These are phyloP conservation scores for Torulaspora delbrueckii DNA, from an alignment of 805 yeast genomes.

Conservation along the genomic window DNA sequence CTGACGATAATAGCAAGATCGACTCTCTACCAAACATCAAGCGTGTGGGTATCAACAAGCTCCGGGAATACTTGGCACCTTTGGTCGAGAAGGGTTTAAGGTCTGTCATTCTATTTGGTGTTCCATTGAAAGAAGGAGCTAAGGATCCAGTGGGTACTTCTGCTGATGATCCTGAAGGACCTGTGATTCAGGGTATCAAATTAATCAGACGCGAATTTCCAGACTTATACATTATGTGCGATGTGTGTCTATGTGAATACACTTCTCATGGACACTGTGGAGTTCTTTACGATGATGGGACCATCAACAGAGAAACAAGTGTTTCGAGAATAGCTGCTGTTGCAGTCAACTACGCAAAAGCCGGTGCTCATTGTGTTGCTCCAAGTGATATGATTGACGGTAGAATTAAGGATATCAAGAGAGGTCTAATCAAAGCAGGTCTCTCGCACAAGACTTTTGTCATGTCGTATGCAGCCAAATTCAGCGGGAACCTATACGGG, in stretches of 20 bases:
- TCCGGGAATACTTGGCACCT: constrained; percentile 63
- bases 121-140: constrained; percentile 65
- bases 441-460: constrained; percentile 84
- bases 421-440: constrained; percentile 72
- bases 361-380: constrained; percentile 94
- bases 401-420: constrained; percentile 79
- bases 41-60: constrained; percentile 76
- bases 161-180: constrained; percentile 96
- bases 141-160: constrained; percentile 82
- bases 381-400: constrained; percentile 99
- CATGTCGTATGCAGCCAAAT: constrained; percentile 93
- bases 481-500: constrained; percentile 85
- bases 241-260: constrained; percentile 94
- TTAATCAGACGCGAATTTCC: constrained; percentile 66
- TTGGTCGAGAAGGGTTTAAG: constrained; percentile 76
- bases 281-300: constrained; percentile 77
- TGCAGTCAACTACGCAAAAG: constrained; percentile 89
- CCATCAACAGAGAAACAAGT: constrained; percentile 67
- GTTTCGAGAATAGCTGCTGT: constrained; percentile 87
- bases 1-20: constrained; percentile 72
- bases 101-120: constrained; percentile 89
- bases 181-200: constrained; percentile 78
- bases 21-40: constrained; percentile 83
- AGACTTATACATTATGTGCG: constrained; percentile 80
- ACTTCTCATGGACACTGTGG: constrained; percentile 99